Conservation (phyloP, 1,139 yeast species). For the Hansenula anomala region DNA sequence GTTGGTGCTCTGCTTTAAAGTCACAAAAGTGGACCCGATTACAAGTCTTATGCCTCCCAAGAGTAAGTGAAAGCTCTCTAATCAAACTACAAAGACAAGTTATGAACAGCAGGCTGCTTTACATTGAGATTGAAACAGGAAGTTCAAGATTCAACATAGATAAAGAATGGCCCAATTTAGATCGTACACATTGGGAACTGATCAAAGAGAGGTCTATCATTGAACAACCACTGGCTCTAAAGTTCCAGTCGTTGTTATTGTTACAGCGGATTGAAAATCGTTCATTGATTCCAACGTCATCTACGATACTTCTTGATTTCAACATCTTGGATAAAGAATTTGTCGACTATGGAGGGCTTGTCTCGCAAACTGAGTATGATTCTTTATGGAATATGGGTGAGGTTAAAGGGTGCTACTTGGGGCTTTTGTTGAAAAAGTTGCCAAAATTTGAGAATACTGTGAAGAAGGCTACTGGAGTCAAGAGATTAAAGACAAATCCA, state of each 20-base stretch:
- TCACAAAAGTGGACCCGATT: constrained; percentile 17
- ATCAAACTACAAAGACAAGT: constrained; percentile 14
- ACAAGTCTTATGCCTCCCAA: constrained; percentile 15
- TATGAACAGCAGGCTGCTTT: constrained; percentile 9
- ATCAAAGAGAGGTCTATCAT: constrained; percentile 6
- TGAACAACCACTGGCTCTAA: constrained; percentile 14
- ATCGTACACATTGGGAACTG: constrained; percentile 12
- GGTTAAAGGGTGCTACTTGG: constrained; percentile 8
- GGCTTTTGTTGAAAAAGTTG: constrained; percentile 11
- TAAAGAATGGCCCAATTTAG: constrained; percentile 14
- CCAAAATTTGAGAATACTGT: background rate
- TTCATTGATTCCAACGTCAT: constrained; percentile 1
- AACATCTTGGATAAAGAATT: constrained; percentile 10
- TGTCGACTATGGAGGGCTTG: background rate
- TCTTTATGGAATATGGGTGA: constrained; percentile 16
- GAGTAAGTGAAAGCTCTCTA: constrained; percentile 11
- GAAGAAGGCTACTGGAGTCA: background rate
- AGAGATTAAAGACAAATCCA: background rate
- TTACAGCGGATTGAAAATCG: constrained; percentile 5
- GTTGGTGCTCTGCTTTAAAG: constrained; percentile 19
- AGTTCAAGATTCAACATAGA: constrained; percentile 7
- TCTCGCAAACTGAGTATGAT: constrained; percentile 9
- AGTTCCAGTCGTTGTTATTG: constrained; percentile 8
- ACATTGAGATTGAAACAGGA: constrained; percentile 11
- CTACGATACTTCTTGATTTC: constrained; percentile 15